Conservation (phyloP, 768 basidiomycete genomes). For the Rhodotorula kratochvilovae region DNA sequence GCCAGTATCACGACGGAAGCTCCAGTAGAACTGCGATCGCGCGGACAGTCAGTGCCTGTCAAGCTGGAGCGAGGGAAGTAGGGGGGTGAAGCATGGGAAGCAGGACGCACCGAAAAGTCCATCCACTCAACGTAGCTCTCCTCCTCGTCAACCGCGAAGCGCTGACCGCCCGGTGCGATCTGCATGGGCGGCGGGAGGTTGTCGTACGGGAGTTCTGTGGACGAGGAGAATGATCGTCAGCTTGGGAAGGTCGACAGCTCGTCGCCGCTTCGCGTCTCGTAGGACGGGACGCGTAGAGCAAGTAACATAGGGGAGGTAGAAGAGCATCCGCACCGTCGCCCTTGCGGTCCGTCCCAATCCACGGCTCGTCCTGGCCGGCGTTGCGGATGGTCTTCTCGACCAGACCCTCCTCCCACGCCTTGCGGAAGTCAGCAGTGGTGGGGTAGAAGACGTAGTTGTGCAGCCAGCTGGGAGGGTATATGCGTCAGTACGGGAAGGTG, state of each 20-base stretch:
- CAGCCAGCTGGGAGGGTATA: slow-evolving; percentile 16
- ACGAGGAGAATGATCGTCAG: background rate
- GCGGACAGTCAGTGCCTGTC: slow-evolving; percentile 16
- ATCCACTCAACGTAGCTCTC: slow-evolving; percentile 43
- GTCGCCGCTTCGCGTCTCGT: too few relatives aligned
- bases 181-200: slow-evolving; percentile 37
- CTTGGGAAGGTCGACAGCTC: background rate
- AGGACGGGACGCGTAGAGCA: too few relatives aligned
- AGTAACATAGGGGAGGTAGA: too few relatives aligned
- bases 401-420: slow-evolving; percentile 37
- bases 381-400: slow-evolving; percentile 41
- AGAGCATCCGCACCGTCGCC: slow-evolving; percentile 28
- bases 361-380: slow-evolving; percentile 18
- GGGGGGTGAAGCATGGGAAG: too few relatives aligned
- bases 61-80: background rate
- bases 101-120: slow-evolving; percentile 9
- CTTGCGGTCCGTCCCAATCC: slow-evolving; percentile 41
- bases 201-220: slow-evolving; percentile 35
- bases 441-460: slow-evolving; percentile 42
- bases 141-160: slow-evolving; percentile 42
- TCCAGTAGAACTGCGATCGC: slow-evolving; percentile 33
- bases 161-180: slow-evolving; percentile 42
- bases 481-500: background rate
- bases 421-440: slow-evolving; percentile 42
- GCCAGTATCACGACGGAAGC: slow-evolving; percentile 43